Percentiles rank a stretch among this genome's conserved stretches.
Evolutionary conservation across 768 basidiomycete genomes (phyloP).

Genomic region (Baorangia bicolor): DNA sequence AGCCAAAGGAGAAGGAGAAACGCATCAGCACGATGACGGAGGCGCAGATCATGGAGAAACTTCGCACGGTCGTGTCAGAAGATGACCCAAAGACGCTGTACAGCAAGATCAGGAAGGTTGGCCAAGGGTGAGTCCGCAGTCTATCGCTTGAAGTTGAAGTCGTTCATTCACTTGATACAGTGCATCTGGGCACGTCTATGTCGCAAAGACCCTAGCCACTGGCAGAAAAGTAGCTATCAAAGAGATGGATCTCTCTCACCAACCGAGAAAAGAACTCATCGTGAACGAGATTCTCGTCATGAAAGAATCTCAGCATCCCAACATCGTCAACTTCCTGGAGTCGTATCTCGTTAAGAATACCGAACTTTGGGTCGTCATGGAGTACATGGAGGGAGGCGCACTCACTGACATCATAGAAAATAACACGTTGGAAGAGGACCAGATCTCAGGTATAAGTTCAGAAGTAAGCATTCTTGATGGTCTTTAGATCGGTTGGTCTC

Average conservation of each 20-base stretch:
- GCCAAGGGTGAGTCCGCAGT: conserved; percentile 78
- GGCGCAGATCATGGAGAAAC: conserved; percentile 97
- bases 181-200: conserved; percentile 96
- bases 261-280: conserved; percentile 95
- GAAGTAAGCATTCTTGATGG: conserved; percentile 59
- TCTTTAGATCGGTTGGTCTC: not conserved
- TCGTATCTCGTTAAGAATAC: conserved; percentile 85
- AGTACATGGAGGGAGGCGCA: conserved; percentile 98
- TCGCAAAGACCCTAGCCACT: conserved; percentile 84
- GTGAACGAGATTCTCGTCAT: conserved; percentile 98
- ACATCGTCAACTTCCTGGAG: conserved; percentile 95
- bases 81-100: conserved; percentile 90
- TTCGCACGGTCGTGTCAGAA: conserved; percentile 80
- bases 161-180: conserved; percentile 40
- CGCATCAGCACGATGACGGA: conserved; percentile 96
- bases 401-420: conserved; percentile 98
- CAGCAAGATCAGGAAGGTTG: conserved; percentile 98
- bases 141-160: not conserved
- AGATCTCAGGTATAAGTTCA: conserved; percentile 86
- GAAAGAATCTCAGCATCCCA: conserved; percentile 97
- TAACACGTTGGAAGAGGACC: conserved; percentile 91
- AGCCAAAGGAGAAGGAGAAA: conserved; percentile 62
- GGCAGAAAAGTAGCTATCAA: conserved; percentile 95
- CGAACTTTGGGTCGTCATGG: conserved; percentile 98
- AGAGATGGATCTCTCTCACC: conserved; percentile 95